phyloP scores from a whole-genome alignment of 192 early-diverging fungal species.

The Coemansia sp. region DNA sequence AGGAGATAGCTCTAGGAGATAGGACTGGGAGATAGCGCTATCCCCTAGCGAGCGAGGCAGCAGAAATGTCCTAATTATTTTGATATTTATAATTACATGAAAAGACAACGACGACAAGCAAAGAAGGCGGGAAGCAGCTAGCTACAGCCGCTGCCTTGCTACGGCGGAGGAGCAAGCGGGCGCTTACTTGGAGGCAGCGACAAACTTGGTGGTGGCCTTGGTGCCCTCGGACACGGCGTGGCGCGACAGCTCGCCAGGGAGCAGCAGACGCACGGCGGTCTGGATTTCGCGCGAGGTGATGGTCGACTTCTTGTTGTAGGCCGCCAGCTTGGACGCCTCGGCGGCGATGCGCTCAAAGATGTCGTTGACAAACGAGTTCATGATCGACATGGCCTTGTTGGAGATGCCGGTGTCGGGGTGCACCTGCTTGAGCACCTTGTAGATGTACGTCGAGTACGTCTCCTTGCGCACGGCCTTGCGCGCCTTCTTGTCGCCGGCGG shows the following conservation, averaged over 20 bases:
- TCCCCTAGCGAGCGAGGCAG: neutral
- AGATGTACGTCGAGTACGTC: constrained; percentile 95
- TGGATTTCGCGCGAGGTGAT: constrained; percentile 97
- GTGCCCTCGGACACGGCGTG: constrained; percentile 98
- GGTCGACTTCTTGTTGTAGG: constrained; percentile 96
- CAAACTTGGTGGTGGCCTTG: constrained; percentile 97
- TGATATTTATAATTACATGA: constrained; percentile 26
- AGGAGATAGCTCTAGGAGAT: too few species aligned
- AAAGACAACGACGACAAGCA: neutral
- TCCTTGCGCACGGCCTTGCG: constrained; percentile 65
- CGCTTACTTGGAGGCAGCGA: constrained; percentile 52
- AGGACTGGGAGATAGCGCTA: neutral
- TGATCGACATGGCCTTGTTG: constrained; percentile 97
- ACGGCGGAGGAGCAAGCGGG: neutral
- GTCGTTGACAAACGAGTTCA: constrained; percentile 97
- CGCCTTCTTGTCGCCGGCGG: constrained; percentile 64
- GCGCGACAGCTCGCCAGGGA: constrained; percentile 95
- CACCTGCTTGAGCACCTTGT: constrained; percentile 97
- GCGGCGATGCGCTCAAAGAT: constrained; percentile 95
- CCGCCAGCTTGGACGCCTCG: constrained; percentile 82
- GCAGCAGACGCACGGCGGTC: constrained; percentile 66
- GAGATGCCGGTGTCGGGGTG: constrained; percentile 98
- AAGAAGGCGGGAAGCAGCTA: constrained; percentile 5
- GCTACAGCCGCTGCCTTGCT: neutral
- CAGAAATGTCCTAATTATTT: neutral